Evolutionary conservation across 2,329 filamentous ascomycete species (phyloP), one percentile per base, ranked within the genome.

Genomic region (Exophiala alcalophila): DNA sequence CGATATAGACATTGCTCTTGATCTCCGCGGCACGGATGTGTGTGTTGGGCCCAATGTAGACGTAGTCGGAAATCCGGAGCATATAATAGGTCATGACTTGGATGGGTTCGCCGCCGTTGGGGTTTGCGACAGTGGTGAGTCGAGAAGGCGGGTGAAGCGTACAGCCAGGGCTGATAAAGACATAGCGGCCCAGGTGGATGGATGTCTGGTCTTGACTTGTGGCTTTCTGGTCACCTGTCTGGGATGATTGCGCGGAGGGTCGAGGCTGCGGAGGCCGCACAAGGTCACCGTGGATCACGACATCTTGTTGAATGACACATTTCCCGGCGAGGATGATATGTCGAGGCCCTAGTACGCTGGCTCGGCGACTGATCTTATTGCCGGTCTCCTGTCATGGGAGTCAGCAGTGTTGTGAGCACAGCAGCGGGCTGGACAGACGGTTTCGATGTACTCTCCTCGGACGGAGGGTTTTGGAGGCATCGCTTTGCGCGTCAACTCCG

Each of bases 291-390:
- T 92, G 84, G 61, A 98, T 88, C 66, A 92, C 89, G 57, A 89
- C 91, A 61, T 95, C 90, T 50, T 89, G 84, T 74, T 95, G 89
- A 61, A 98, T 94, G 50, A 97, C 88, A 1, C 90, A 94, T 68
- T 88, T 94, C 52, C 92, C 92, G 56, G 89, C 92, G 2, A 98
- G 84, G 67, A 95, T 95, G 68, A 98, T 97, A 69, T 97, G 94
- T 57, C 94, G 89, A 15, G 91, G 96, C 59, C 92, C 92, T 60
- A 94, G 86, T 57, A 98, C 87, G 62, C 84, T 83, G 50, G 88
- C 86, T 56, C 88, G 88, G 55, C 92, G 87, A 26, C 90, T 91
- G 59, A 98, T 92, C 71, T 97, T 97, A 77, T 98, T 98, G 55
- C 92, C 92, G 2, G 90, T 95, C 69, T 97, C 91, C 90, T 44